Conservation (phyloP, 2,329 filamentous ascomycete genomes). For the Hypoxylon sp. region DNA sequence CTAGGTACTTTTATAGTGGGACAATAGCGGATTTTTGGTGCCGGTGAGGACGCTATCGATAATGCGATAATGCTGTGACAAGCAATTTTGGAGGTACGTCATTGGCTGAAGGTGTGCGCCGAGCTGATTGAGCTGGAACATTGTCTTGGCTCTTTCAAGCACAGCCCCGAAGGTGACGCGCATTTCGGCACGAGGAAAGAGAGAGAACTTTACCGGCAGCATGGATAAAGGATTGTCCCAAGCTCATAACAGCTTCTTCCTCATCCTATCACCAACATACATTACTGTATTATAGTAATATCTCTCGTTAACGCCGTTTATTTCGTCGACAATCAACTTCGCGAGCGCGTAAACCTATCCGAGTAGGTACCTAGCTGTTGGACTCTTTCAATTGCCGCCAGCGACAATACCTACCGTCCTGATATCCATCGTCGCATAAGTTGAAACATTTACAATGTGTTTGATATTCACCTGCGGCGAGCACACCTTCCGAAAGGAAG, state of each 20-base stretch:
- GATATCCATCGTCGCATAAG: background rate
- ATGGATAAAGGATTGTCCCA: slow-evolving; percentile 32
- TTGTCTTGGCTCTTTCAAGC: slow-evolving; percentile 39
- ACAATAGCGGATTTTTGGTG: background rate
- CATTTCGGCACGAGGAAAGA: slow-evolving; percentile 24
- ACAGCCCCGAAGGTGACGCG: slow-evolving; percentile 43
- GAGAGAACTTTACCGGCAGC: slow-evolving; percentile 10
- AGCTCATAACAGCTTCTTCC: background rate
- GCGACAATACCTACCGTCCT: slow-evolving; percentile 10
- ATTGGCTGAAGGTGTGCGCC: slow-evolving; percentile 27
- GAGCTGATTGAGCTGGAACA: slow-evolving; percentile 21
- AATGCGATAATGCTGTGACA: slow-evolving; percentile 4
- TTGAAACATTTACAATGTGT: slow-evolving; percentile 63
- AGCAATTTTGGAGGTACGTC: slow-evolving; percentile 8
- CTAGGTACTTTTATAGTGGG: slow-evolving; percentile 9
- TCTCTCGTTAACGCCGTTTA: background rate
- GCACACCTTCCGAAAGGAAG: slow-evolving; percentile 72
- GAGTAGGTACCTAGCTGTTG: background rate
- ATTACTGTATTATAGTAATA: slow-evolving; percentile 21
- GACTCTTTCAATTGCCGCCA: slow-evolving; percentile 9
- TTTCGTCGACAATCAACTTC: background rate
- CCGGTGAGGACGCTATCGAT: slow-evolving; percentile 33
- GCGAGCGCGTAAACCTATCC: background rate
- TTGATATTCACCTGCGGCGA: slow-evolving; percentile 75
- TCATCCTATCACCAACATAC: background rate